These are phyloP conservation scores for Daedaleopsis nitida DNA, from an alignment of 768 basidiomycete genomes.

Conservation along the genomic window DNA sequence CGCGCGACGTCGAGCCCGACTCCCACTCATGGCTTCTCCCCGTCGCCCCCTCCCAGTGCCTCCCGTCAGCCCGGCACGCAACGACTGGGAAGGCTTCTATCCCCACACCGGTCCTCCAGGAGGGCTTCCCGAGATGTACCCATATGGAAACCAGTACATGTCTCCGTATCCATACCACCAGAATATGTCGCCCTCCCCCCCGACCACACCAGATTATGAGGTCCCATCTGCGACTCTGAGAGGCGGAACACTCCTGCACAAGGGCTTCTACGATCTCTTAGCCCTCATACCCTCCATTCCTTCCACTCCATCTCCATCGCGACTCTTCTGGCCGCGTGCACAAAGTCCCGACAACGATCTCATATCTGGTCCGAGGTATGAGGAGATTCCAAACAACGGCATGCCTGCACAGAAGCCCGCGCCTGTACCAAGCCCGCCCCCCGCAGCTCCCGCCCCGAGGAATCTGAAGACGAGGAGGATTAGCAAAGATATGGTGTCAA, in stretches of 20 bases:
- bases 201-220: conserved; percentile 11
- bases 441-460: conserved; percentile 35
- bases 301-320: conserved; percentile 60
- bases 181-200: conserved; percentile 12
- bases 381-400: conserved; percentile 44
- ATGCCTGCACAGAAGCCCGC: conserved; percentile 23
- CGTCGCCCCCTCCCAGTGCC: conserved; percentile 37
- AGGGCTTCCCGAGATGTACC: conserved; percentile 23
- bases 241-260: conserved; percentile 76
- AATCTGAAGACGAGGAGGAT: conserved; percentile 63
- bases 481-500: conserved; percentile 89
- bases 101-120: conserved; percentile 13
- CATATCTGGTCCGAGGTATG: conserved; percentile 70
- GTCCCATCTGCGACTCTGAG: conserved; percentile 32
- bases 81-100: conserved; percentile 12
- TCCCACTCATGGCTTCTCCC: conserved; percentile 24
- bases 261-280: conserved; percentile 88
- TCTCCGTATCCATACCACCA: conserved; percentile 41
- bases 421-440: conserved; percentile 33
- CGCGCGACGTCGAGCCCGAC: conserved; percentile 18
- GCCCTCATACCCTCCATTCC: conserved; percentile 72
- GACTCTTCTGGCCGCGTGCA: conserved; percentile 57
- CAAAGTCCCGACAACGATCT: conserved; percentile 40
- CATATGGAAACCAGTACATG: conserved; percentile 26
- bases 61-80: conserved; percentile 15